Evolutionary conservation across 1,284 basidiomycete genomes (phyloP), one percentile per base, ranked within the genome.

Genomic region (Cerioporus squamosus): DNA sequence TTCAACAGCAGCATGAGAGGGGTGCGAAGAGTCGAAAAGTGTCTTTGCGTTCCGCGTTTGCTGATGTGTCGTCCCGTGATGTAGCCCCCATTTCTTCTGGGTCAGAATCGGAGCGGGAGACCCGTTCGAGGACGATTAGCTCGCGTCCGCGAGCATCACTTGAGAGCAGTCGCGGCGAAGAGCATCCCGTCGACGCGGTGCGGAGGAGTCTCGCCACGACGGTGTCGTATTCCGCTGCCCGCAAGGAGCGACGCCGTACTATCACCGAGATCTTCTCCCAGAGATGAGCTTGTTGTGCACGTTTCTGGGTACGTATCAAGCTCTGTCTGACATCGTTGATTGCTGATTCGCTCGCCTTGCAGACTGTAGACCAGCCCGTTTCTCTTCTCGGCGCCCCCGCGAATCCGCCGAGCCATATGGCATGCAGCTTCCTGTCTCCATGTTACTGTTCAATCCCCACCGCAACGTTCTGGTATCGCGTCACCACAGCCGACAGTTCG

Each of bases 101-200:
- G 3, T 82, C 80, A 0, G 86, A 87, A 68, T 81, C 81, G 0
- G 86, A 87, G 70, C 72, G 71, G 52, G 79, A 81, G 49, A 47
- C 59, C 26, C 76, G 77, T 53, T 75, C 81, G 33, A 70, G 77
- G 49, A 81, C 81, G 29, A 70, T 80, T 22, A 78, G 76, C 48
- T 60, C 71, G 2, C 73, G 76, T 29, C 74, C 74, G 23, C 75
- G 84, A 20, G 71, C 75, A 62, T 84, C 85, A 26, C 70, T 87
- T 31, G 85, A 75, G 62, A 60, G 70, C 15, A 60, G 67, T 62
- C 72, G 75, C 20, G 74, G 74, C 55, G 77, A 75, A 5, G 76
- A 75, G 54, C 66, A 72, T 59, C 57, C 63, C 1, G 63, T 63
- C 46, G 63, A 57, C 44, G 60, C 59, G 22, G 55, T 53, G 64